Conservation (phyloP, 2,329 filamentous ascomycete genomes). For the Sclerotinia spermophila region DNA sequence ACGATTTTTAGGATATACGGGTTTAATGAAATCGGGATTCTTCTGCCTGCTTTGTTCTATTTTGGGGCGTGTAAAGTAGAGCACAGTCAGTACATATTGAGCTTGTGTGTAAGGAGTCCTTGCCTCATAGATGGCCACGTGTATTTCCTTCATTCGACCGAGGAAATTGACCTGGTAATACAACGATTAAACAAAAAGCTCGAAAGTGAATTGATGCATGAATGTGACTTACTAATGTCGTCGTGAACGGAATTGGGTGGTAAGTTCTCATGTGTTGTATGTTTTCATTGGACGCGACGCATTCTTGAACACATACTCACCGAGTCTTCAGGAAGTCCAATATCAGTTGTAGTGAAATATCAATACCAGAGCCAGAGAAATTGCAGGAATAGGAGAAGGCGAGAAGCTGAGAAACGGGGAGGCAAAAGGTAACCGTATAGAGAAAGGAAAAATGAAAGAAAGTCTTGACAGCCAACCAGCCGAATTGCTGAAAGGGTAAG, state of each 20-base stretch:
- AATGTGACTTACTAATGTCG: background rate
- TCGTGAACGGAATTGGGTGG: background rate
- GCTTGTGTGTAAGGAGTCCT: background rate
- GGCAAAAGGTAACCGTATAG: background rate
- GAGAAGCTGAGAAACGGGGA: too few species aligned
- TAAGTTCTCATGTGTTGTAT: background rate
- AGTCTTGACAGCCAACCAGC: accelerated
- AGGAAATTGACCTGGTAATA: background rate
- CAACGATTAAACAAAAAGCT: background rate
- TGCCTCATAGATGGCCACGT: background rate
- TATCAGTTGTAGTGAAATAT: background rate
- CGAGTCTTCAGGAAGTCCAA: background rate
- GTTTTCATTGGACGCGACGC: background rate
- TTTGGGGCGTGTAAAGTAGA: background rate
- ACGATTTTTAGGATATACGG: too few species aligned
- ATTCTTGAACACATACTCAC: too few species aligned
- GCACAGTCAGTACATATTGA: background rate
- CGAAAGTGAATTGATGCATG: background rate
- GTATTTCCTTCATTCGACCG: too few species aligned
- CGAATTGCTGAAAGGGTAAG: background rate
- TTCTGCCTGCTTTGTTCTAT: background rate
- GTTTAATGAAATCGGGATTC: background rate
- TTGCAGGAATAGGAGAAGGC: background rate
- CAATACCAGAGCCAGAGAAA: background rate
- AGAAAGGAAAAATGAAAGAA: background rate